phyloP scores from a whole-genome alignment of 2,329 filamentous ascomycete species.

The Coleophoma eucalyptorum region DNA sequence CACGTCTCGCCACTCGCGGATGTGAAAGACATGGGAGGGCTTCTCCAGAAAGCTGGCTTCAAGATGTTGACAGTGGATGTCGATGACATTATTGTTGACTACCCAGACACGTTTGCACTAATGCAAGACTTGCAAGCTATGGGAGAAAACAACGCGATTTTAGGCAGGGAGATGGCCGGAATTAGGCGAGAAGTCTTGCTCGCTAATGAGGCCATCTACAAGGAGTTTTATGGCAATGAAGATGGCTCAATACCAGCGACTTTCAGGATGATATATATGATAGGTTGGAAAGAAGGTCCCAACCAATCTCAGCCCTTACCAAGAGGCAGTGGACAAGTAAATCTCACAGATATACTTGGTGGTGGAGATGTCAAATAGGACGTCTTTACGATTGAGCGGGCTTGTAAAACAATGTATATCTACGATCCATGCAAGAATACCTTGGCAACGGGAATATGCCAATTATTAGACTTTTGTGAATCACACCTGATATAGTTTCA shows the following conservation, averaged over 20 bases:
- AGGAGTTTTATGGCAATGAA: constrained; percentile 78
- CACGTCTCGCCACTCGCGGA: constrained; percentile 91
- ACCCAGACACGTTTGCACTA: constrained; percentile 81
- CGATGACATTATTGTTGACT: constrained; percentile 95
- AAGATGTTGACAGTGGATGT: constrained; percentile 95
- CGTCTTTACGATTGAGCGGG: no score
- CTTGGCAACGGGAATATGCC: no score
- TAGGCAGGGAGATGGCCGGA: constrained; percentile 76
- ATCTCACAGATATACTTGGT: constrained; percentile 77
- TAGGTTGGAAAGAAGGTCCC: constrained; percentile 88
- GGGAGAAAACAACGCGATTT: constrained; percentile 88
- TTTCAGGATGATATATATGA: constrained; percentile 96
- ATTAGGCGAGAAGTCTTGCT: constrained; percentile 81
- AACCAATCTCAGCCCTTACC: constrained; percentile 76
- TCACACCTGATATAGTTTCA: no score
- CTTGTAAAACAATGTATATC: no score
- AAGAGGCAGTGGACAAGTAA: constrained; percentile 82
- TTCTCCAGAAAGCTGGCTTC: constrained; percentile 85
- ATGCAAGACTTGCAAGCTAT: constrained; percentile 95
- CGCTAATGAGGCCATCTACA: constrained; percentile 85
- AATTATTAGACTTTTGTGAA: no score
- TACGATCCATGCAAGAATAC: no score
- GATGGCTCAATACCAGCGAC: constrained; percentile 80
- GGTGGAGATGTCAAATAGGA: constrained; percentile 19
- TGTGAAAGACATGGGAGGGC: constrained; percentile 83